Percentiles rank a stretch among this genome's conserved stretches.
phyloP scores from a whole-genome alignment of 2,329 filamentous ascomycete species.

The Calonectria honghensis region DNA sequence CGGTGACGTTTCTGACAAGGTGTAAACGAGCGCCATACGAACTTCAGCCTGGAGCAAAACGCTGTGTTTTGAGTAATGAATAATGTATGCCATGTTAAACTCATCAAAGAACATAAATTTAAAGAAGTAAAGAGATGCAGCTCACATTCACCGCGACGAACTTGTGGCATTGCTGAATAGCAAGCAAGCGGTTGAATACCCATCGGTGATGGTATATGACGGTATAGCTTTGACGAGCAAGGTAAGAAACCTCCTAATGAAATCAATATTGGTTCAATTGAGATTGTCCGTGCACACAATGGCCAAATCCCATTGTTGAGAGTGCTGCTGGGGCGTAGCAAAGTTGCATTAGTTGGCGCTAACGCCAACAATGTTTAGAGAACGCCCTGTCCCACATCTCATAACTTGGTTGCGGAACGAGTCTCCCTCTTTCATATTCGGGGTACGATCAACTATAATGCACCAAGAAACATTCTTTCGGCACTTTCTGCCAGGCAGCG shows the following conservation, averaged over 20 bases:
- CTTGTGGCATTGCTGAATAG: not conserved
- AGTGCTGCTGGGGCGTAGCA: not conserved
- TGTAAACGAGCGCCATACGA: conserved; percentile 33
- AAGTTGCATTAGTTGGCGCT: not conserved
- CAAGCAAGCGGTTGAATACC: not conserved
- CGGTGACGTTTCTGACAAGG: conserved; percentile 44
- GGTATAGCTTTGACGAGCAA: not conserved
- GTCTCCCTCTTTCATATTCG: not conserved
- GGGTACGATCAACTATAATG: not conserved
- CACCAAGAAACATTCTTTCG: not conserved
- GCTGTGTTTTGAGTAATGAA: conserved; percentile 39
- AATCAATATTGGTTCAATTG: not conserved
- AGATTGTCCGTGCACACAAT: not conserved
- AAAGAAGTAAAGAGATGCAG: not conserved
- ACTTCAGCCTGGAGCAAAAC: no score
- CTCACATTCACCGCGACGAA: not conserved
- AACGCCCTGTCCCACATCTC: not conserved
- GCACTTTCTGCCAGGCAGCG: not conserved
- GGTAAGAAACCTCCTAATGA: not conserved
- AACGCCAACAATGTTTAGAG: not conserved
- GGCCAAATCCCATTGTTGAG: not conserved
- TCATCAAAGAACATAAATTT: not conserved
- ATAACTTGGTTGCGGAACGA: not conserved
- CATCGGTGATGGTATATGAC: not conserved
- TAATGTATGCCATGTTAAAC: not conserved